Evolutionary conservation across 1,139 yeast species (phyloP).

Genomic region (Blastobotrys apis): DNA sequence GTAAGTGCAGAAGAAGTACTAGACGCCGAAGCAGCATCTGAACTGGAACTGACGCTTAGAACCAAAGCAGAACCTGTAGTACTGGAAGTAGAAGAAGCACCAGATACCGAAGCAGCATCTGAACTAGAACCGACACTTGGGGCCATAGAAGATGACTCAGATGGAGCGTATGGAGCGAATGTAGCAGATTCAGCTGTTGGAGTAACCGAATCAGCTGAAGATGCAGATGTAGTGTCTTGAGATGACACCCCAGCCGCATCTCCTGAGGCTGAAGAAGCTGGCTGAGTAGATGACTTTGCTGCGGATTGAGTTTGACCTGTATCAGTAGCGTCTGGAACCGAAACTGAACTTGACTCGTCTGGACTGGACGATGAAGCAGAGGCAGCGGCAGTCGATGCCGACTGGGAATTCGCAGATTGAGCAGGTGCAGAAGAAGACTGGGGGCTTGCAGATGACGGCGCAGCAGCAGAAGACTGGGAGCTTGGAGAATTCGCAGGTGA

Average conservation of each 20-base stretch:
- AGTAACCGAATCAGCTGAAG: not conserved
- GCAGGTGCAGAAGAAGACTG: not conserved
- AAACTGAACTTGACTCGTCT: not conserved
- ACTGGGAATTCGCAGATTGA: not conserved
- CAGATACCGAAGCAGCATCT: not conserved
- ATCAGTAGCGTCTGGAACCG: not conserved
- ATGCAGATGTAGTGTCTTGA: no score
- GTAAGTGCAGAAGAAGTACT: not conserved
- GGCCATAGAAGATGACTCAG: not conserved
- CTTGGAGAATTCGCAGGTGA: not conserved
- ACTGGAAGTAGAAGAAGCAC: not conserved
- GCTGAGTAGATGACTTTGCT: not conserved
- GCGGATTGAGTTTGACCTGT: not conserved
- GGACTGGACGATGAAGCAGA: not conserved
- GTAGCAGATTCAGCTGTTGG: not conserved
- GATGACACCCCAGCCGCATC: no score
- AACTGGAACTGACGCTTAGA: no score
- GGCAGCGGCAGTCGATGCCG: not conserved
- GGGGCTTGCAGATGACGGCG: not conserved
- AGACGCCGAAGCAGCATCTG: not conserved
- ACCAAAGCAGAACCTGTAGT: not conserved
- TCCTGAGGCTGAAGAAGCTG: not conserved
- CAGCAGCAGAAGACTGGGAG: constrained; percentile 1
- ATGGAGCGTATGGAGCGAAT: not conserved
- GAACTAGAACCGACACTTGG: not conserved